These are phyloP conservation scores for Neonothopanus nambi DNA, from an alignment of 1,284 basidiomycete species.

Conservation along the genomic window DNA sequence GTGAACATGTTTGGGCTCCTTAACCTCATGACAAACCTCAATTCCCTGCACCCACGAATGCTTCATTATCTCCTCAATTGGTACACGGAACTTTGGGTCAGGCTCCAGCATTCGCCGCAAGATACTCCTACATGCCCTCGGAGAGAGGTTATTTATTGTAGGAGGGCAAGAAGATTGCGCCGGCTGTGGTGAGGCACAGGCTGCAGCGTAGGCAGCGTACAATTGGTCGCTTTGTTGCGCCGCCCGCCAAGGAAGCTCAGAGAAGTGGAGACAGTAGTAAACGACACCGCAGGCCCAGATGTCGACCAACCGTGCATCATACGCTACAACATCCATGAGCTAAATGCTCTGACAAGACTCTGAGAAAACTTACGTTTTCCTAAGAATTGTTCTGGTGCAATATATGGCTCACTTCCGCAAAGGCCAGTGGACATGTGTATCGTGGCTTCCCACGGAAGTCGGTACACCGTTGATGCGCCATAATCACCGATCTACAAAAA, in stretches of 20 bases:
- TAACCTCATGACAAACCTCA: conserved; percentile 69
- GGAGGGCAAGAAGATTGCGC: conserved; percentile 54
- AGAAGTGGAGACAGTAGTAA: conserved; percentile 98
- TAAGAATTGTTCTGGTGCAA: conserved; percentile 96
- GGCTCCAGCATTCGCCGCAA: conserved; percentile 97
- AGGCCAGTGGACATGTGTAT: conserved; percentile 97
- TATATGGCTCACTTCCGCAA: conserved; percentile 98
- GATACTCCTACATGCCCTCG: conserved; percentile 81
- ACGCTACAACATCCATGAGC: conserved; percentile 58
- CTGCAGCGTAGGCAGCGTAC: conserved; percentile 81
- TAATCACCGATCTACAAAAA: conserved; percentile 92
- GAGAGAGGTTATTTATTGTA: conserved; percentile 87
- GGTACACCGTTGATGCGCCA: conserved; percentile 96
- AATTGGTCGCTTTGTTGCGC: conserved; percentile 85
- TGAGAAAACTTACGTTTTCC: conserved; percentile 80
- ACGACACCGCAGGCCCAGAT: conserved; percentile 98
- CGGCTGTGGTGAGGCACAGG: conserved; percentile 50
- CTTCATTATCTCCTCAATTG: conserved; percentile 83
- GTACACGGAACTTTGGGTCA: conserved; percentile 78
- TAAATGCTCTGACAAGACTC: conserved; percentile 18
- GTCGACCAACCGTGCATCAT: conserved; percentile 96
- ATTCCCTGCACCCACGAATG: conserved; percentile 84
- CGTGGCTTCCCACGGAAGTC: conserved; percentile 97
- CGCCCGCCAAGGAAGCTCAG: conserved; percentile 95
- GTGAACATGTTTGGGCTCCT: conserved; percentile 68